Conservation (phyloP, 108 stramenopile species). For the Phaeodactylum tricornutum region DNA sequence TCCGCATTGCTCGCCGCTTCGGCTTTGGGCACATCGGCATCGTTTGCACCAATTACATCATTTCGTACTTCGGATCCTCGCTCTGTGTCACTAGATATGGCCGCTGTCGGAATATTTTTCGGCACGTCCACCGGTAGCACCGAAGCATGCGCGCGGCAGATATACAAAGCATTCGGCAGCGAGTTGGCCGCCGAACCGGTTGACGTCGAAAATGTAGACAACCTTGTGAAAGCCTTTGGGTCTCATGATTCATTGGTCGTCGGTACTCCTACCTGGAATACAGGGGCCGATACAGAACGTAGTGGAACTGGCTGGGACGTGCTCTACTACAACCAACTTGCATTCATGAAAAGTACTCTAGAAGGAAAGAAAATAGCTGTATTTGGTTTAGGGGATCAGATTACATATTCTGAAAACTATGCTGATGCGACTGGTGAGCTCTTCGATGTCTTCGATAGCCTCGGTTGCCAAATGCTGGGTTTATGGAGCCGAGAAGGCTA, state of each 20-base stretch:
- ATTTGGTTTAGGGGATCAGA: slow-evolving; percentile 78
- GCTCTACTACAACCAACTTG: slow-evolving; percentile 64
- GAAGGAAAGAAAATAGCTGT: slow-evolving; percentile 80
- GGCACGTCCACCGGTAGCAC: slow-evolving; percentile 74
- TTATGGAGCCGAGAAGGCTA: slow-evolving; percentile 71
- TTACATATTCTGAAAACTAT: slow-evolving; percentile 72
- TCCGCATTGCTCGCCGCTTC: too few species aligned
- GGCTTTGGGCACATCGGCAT: too few species aligned
- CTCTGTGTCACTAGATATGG: slow-evolving; percentile 9
- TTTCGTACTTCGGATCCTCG: too few species aligned
- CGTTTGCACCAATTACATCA: too few species aligned
- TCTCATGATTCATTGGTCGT: slow-evolving; percentile 63
- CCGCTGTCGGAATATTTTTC: slow-evolving; percentile 64
- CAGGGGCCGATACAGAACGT: slow-evolving; percentile 69
- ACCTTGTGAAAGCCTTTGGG: slow-evolving; percentile 33
- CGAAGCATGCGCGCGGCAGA: slow-evolving; percentile 50
- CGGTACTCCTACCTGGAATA: slow-evolving; percentile 69
- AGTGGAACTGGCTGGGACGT: slow-evolving; percentile 90
- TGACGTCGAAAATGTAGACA: slow-evolving; percentile 61
- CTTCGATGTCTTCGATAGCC: slow-evolving; percentile 69
- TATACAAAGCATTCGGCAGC: slow-evolving; percentile 45
- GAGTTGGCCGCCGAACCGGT: slow-evolving; percentile 63
- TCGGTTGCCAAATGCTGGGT: slow-evolving; percentile 75
- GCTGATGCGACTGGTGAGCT: slow-evolving; percentile 85
- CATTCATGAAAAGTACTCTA: slow-evolving; percentile 29